Conservation (phyloP, 768 basidiomycete species). For the Cystobasidium ongulense region DNA sequence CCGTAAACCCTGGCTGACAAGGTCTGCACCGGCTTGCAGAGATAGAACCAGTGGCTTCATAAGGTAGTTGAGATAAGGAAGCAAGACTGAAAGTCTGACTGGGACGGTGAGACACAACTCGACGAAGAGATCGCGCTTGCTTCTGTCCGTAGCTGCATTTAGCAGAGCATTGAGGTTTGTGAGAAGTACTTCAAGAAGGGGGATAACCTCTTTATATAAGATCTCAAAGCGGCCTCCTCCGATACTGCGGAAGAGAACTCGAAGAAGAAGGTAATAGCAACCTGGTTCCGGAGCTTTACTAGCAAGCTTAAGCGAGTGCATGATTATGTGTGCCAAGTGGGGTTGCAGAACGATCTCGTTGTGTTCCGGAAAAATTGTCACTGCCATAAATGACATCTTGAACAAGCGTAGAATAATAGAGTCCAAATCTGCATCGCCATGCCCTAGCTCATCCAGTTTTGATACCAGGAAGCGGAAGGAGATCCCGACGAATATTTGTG, state of each 20-base stretch:
- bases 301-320: slow-evolving; percentile 91
- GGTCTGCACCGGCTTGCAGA: slow-evolving; percentile 72
- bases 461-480: slow-evolving; percentile 77
- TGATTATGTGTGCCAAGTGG: slow-evolving; percentile 82
- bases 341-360: slow-evolving; percentile 92
- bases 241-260: slow-evolving; percentile 85
- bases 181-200: slow-evolving; percentile 91
- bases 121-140: slow-evolving; percentile 79
- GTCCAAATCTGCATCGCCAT: slow-evolving; percentile 63
- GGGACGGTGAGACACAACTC: slow-evolving; percentile 96
- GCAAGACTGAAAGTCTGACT: slow-evolving; percentile 82
- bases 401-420: slow-evolving; percentile 80
- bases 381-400: slow-evolving; percentile 89
- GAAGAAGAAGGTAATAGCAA: slow-evolving; percentile 83
- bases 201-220: slow-evolving; percentile 90
- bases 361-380: slow-evolving; percentile 59
- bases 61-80: slow-evolving; percentile 86
- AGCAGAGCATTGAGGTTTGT: slow-evolving; percentile 88
- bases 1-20: slow-evolving; percentile 87
- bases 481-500: slow-evolving; percentile 73
- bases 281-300: slow-evolving; percentile 82
- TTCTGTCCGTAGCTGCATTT: slow-evolving; percentile 61
- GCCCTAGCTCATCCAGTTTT: slow-evolving; percentile 67
- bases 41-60: slow-evolving; percentile 95
- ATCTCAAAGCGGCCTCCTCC: slow-evolving; percentile 88